A percentile compares a stretch with the other conserved stretches of the same genome.
phyloP scores from a whole-genome alignment of 2,329 filamentous ascomycete species.

The Geosmithia putterillii region DNA sequence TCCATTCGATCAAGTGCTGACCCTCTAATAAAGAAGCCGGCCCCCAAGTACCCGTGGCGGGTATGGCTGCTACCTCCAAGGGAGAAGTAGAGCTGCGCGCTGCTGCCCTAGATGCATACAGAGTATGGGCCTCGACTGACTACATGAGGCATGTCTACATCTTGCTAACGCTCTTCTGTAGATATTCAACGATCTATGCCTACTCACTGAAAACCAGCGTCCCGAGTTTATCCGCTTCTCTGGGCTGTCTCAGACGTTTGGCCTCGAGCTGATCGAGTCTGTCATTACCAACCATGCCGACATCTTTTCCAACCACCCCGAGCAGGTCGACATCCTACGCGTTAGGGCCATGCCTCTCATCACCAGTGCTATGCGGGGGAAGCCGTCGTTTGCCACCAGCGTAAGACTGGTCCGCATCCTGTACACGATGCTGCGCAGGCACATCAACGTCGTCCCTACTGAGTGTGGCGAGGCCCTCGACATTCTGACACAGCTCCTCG shows the following conservation, averaged over 20 bases:
- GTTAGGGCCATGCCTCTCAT: slow-evolving; percentile 72
- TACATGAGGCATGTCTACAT: neutral
- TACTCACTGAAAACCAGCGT: slow-evolving; percentile 73
- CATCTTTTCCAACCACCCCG: slow-evolving; percentile 65
- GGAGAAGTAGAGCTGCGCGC: slow-evolving; percentile 55
- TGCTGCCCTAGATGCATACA: slow-evolving; percentile 76
- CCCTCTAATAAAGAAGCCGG: slow-evolving; percentile 21
- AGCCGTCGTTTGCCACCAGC: slow-evolving; percentile 67
- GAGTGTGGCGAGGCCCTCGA: slow-evolving; percentile 78
- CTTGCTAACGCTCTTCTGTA: too few species aligned
- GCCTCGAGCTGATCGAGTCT: slow-evolving; percentile 84
- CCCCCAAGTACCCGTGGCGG: slow-evolving; percentile 44
- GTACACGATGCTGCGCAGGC: slow-evolving; percentile 66
- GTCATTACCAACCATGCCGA: slow-evolving; percentile 75
- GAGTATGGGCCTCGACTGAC: slow-evolving; percentile 37
- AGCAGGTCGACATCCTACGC: slow-evolving; percentile 70
- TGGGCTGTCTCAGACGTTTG: slow-evolving; percentile 67
- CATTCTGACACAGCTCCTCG: slow-evolving; percentile 73
- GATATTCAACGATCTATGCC: slow-evolving; percentile 82
- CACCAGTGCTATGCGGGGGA: slow-evolving; percentile 65
- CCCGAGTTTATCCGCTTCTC: slow-evolving; percentile 74
- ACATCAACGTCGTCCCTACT: slow-evolving; percentile 59
- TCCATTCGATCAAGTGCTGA: neutral
- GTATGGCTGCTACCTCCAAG: slow-evolving; percentile 55
- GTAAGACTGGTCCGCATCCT: slow-evolving; percentile 74